Conservation (phyloP, 2,329 filamentous ascomycete species). For the Cladosporium sp. region DNA sequence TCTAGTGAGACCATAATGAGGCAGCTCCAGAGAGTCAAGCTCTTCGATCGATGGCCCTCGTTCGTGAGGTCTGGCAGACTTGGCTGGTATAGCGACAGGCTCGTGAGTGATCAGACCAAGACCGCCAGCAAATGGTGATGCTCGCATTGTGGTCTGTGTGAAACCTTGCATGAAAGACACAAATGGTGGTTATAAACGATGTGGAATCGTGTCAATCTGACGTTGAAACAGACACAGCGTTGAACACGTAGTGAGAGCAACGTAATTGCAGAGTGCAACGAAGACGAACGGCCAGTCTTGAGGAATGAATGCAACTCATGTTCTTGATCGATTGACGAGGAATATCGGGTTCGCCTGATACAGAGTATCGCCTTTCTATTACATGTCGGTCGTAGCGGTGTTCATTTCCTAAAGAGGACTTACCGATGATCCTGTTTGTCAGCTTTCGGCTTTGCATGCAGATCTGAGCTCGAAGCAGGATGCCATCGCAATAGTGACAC, state of each 20-base stretch:
- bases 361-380: neutral
- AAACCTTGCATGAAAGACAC: neutral
- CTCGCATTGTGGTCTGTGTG: neutral
- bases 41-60: constrained; percentile 30
- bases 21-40: constrained; percentile 33
- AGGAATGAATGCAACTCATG: neutral
- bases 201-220: neutral
- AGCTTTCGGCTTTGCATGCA: neutral
- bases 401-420: neutral
- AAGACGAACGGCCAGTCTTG: neutral
- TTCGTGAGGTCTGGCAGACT: constrained; percentile 1
- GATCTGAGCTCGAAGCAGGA: neutral
- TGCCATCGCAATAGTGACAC: neutral
- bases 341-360: neutral
- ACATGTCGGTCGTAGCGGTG: neutral
- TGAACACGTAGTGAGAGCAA: neutral
- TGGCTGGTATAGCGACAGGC: constrained; percentile 3
- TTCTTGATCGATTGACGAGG: neutral
- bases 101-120: constrained; percentile 11
- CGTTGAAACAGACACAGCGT: neutral
- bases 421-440: neutral
- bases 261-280: neutral
- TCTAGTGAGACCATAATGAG: constrained; percentile 26
- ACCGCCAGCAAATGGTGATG: constrained; percentile 6
- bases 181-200: neutral